A percentile compares a stretch with the other conserved stretches of the same genome.
Conservation (phyloP, 2,329 filamentous ascomycete genomes). For the Penicillium griseofulvum region DNA sequence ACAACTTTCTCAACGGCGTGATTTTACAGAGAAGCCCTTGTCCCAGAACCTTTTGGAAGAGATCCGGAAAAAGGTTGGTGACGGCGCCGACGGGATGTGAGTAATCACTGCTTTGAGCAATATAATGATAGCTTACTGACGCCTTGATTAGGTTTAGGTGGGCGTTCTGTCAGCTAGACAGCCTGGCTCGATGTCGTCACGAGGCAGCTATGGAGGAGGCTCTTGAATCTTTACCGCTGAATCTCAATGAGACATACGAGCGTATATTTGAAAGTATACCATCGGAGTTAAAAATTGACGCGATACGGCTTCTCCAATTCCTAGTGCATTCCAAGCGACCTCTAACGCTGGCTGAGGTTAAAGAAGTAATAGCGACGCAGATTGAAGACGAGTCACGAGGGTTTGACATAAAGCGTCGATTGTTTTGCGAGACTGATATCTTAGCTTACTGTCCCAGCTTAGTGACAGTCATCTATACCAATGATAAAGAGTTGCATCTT, state of each 20-base stretch:
- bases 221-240: background rate
- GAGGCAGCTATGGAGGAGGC: conserved; percentile 1
- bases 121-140: background rate
- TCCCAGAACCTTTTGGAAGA: conserved; percentile 12
- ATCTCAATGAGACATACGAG: background rate
- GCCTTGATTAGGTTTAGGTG: background rate
- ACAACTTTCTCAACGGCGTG: conserved; percentile 8
- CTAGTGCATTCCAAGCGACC: conserved; percentile 9
- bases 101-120: background rate
- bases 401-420: conserved; percentile 9
- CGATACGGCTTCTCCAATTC: conserved; percentile 13
- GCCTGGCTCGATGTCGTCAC: background rate
- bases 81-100: background rate
- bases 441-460: conserved; percentile 11
- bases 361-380: conserved; percentile 13
- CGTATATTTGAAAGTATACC: conserved; percentile 8
- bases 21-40: conserved; percentile 12
- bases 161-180: conserved; percentile 2
- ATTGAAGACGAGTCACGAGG: background rate
- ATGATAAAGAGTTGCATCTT: conserved; percentile 11
- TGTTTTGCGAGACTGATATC: conserved; percentile 11
- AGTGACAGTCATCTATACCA: conserved; percentile 1
- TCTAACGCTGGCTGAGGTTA: conserved; percentile 6
- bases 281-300: background rate
- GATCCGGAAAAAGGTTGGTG: background rate